Conservation (phyloP, 345 rosid genomes). For the Syzygium jambos region DNA sequence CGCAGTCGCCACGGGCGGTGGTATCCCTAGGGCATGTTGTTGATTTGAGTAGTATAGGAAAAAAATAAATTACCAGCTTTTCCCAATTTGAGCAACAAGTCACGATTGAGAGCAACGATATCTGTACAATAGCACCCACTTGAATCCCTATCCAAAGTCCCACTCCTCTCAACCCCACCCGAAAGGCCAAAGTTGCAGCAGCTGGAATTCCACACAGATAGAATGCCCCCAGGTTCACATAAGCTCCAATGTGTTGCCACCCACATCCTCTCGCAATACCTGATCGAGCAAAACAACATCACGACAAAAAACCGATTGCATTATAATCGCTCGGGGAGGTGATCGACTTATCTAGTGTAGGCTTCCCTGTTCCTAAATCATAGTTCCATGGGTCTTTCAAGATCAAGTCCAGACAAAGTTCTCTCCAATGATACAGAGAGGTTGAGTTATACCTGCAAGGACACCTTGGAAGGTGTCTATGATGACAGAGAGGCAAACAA, state of each 20-base stretch:
- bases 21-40: neutral
- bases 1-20: too few species aligned
- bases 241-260: constrained; percentile 83
- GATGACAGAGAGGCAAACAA: constrained; percentile 52
- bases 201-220: constrained; percentile 66
- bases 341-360: neutral
- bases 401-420: neutral
- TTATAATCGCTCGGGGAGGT: neutral
- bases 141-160: constrained; percentile 80
- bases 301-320: neutral
- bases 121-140: constrained; percentile 52
- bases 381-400: neutral
- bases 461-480: constrained; percentile 49
- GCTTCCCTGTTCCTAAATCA: neutral
- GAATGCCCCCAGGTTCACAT: constrained; percentile 59
- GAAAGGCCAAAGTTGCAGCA: constrained; percentile 50
- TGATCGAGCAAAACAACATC: neutral
- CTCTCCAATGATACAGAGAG: neutral
- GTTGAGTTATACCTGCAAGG: too few species aligned
- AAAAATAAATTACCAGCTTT: constrained; percentile 23
- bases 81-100: constrained; percentile 63
- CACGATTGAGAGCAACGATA: constrained; percentile 29
- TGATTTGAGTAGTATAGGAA: neutral
- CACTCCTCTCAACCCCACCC: constrained; percentile 37
- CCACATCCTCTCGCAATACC: constrained; percentile 83